Evolutionary conservation across 495 filamentous ascomycete genomes (phyloP).

Genomic region (Podospora sp.): DNA sequence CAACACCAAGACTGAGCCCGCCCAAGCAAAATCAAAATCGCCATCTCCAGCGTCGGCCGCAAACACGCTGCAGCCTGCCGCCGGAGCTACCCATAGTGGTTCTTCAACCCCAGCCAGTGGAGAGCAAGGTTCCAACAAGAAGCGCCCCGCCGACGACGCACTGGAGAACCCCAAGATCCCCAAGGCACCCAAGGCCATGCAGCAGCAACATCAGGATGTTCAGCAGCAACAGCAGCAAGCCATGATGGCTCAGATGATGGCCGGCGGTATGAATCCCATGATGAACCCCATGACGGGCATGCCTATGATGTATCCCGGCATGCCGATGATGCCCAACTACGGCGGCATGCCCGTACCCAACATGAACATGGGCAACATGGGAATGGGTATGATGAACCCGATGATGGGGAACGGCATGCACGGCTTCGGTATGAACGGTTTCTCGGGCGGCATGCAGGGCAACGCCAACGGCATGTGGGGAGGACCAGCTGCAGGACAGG

Average conservation of each 20-base stretch:
- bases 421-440: constrained; percentile 36
- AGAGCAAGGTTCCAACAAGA: constrained; percentile 60
- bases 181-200: constrained; percentile 62
- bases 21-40: constrained; percentile 41
- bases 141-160: constrained; percentile 78
- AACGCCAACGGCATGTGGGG: constrained; percentile 26
- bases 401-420: constrained; percentile 57
- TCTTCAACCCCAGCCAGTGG: constrained; percentile 36
- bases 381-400: constrained; percentile 50
- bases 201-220: constrained; percentile 48
- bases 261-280: constrained; percentile 39
- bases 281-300: constrained; percentile 42
- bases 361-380: constrained; percentile 35
- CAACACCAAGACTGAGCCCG: constrained; percentile 28
- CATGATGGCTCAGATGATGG: constrained; percentile 38
- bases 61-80: constrained; percentile 13
- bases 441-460: constrained; percentile 15
- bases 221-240: constrained; percentile 47
- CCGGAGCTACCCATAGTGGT: constrained; percentile 19
- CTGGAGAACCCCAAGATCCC: constrained; percentile 66
- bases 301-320: constrained; percentile 23
- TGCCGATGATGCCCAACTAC: constrained; percentile 37
- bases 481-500: constrained; percentile 39
- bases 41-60: constrained; percentile 37
- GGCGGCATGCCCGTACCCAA: constrained; percentile 27